Conservation (phyloP, 2,329 filamentous ascomycete species). For the Rhytidhysteron rufulum region DNA sequence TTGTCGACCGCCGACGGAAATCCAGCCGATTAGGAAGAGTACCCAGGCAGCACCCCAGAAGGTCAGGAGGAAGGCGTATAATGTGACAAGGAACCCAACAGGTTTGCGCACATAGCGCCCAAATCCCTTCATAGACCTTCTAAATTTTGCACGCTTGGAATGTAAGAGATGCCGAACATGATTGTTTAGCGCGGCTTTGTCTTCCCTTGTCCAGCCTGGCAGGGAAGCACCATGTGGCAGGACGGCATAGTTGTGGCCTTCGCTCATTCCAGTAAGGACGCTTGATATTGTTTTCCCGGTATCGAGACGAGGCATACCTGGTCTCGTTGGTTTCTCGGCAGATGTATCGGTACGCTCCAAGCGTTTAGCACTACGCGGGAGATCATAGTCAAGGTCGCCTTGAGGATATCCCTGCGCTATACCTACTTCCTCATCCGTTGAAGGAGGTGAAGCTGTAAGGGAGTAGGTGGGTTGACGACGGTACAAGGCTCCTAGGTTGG, state of each 20-base stretch:
- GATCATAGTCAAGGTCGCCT: not conserved
- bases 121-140: slow-evolving; percentile 70
- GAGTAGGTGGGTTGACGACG: slow-evolving; percentile 73
- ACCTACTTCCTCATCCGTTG: slow-evolving; percentile 5
- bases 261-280: slow-evolving; percentile 15
- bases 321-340: slow-evolving; percentile 11
- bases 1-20: slow-evolving; percentile 68
- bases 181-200: slow-evolving; percentile 70
- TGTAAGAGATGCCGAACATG: slow-evolving; percentile 79
- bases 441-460: slow-evolving; percentile 46
- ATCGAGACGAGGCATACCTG: slow-evolving; percentile 7
- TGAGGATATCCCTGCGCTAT: not conserved
- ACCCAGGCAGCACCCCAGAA: slow-evolving; percentile 79
- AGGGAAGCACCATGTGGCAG: slow-evolving; percentile 66
- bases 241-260: slow-evolving; percentile 64
- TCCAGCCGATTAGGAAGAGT: slow-evolving; percentile 77
- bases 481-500: slow-evolving; percentile 64
- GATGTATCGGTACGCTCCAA: slow-evolving; percentile 17
- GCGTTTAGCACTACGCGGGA: slow-evolving; percentile 5
- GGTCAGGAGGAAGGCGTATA: slow-evolving; percentile 74
- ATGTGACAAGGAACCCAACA: slow-evolving; percentile 71
- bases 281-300: slow-evolving; percentile 26
- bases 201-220: slow-evolving; percentile 67
- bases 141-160: slow-evolving; percentile 69
- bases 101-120: slow-evolving; percentile 67